These are phyloP conservation scores for Tilletia setariae DNA, from an alignment of 1,284 basidiomycete species.

Conservation along the genomic window DNA sequence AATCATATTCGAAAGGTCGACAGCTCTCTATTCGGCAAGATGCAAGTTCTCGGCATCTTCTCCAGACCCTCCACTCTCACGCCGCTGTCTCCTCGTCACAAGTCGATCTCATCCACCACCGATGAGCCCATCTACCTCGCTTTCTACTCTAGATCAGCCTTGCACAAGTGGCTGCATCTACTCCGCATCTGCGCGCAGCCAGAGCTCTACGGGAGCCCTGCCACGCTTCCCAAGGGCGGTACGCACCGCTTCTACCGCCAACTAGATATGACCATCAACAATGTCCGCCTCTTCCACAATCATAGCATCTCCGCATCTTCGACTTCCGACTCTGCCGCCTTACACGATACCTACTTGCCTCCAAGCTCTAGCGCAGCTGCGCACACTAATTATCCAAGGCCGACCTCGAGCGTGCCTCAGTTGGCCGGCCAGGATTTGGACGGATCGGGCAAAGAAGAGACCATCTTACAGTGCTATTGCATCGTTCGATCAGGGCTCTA, in stretches of 20 bases:
- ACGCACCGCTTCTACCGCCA: constrained; percentile 39
- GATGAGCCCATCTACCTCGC: constrained; percentile 38
- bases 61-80: constrained; percentile 25
- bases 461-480: constrained; percentile 38
- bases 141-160: constrained; percentile 29
- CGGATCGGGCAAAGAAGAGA: not conserved
- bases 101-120: not conserved
- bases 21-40: constrained; percentile 35
- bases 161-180: constrained; percentile 29
- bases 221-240: constrained; percentile 23
- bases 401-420: constrained; percentile 21
- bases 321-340: constrained; percentile 22
- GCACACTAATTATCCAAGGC: constrained; percentile 25
- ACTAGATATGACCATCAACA: constrained; percentile 36
- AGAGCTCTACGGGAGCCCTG: constrained; percentile 34
- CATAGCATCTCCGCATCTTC: too few relatives aligned
- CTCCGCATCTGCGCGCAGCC: constrained; percentile 32
- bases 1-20: constrained; percentile 40
- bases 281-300: constrained; percentile 15
- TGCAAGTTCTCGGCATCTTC: constrained; percentile 37
- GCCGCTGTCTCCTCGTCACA: constrained; percentile 3
- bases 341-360: constrained; percentile 18
- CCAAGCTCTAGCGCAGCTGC: constrained; percentile 22
- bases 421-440: constrained; percentile 21
- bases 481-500: constrained; percentile 35